Evolutionary conservation across 257 asterid genomes (phyloP).

Genomic region (Petunia axillaris): DNA sequence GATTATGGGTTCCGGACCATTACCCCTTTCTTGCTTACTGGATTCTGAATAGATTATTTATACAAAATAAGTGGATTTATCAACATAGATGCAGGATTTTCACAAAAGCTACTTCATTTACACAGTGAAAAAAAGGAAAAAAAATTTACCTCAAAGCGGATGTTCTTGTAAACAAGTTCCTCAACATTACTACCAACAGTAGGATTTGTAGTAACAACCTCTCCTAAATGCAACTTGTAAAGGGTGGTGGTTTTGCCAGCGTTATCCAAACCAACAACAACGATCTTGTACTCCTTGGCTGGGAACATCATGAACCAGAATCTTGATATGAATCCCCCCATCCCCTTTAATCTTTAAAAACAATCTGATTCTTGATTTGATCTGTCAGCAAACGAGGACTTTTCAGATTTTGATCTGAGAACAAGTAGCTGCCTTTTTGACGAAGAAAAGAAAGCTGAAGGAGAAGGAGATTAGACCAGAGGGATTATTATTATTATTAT

Average conservation of each 20-base stretch:
- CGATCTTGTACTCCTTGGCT: slow-evolving; percentile 98
- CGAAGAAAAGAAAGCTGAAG: too few relatives aligned
- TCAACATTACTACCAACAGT: slow-evolving; percentile 99
- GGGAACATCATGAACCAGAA: slow-evolving; percentile 96
- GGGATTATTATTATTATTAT: too few relatives aligned
- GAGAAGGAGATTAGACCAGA: too few relatives aligned
- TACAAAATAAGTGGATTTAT: too few relatives aligned
- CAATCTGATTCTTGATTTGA: too few relatives aligned
- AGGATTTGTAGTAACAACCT: slow-evolving; percentile 94
- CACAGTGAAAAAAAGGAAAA: not conserved
- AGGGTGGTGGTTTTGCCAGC: slow-evolving; percentile 99
- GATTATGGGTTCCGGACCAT: too few relatives aligned
- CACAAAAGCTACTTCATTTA: not conserved
- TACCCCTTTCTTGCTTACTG: too few relatives aligned
- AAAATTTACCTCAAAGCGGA: slow-evolving; percentile 78
- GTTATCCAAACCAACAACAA: slow-evolving; percentile 95
- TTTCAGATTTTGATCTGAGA: too few relatives aligned
- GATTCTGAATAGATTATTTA: too few relatives aligned
- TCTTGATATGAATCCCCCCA: slow-evolving; percentile 89
- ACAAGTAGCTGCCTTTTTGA: too few relatives aligned
- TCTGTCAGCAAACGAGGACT: too few relatives aligned
- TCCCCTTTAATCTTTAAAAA: slow-evolving; percentile 7
- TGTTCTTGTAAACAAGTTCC: slow-evolving; percentile 92
- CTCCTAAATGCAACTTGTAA: slow-evolving; percentile 88
- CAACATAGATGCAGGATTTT: too few relatives aligned